A percentile compares a stretch with the other conserved stretches of the same genome.
These are phyloP conservation scores for Aristolochia fimbriata DNA, from an alignment of 164 flowering plant genomes.

Conservation along the genomic window DNA sequence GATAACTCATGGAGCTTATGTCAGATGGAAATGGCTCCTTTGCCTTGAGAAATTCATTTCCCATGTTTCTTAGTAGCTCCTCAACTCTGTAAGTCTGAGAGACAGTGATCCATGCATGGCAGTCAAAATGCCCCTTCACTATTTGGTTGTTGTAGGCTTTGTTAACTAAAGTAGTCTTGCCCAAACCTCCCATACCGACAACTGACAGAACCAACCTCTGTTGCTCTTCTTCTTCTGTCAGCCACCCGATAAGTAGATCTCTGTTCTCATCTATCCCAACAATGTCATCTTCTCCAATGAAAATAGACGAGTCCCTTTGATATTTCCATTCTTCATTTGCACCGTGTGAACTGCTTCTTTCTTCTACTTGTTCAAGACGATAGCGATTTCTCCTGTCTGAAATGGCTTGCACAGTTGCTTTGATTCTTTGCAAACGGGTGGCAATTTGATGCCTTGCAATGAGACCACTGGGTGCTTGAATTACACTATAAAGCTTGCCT, in stretches of 20 bases:
- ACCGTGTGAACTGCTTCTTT: background rate
- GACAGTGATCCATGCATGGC: slow-evolving; percentile 26
- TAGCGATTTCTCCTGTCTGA: background rate
- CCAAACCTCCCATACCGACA: slow-evolving; percentile 55
- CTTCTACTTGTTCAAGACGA: background rate
- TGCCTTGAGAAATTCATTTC: slow-evolving; percentile 12
- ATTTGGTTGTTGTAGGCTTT: slow-evolving; percentile 16
- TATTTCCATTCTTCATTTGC: background rate
- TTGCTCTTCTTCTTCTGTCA: slow-evolving; percentile 21
- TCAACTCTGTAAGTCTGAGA: slow-evolving; percentile 13
- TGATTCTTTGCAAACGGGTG: slow-evolving; percentile 1
- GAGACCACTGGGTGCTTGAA: background rate
- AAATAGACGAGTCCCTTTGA: background rate
- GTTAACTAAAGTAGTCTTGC: slow-evolving; percentile 40
- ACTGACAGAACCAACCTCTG: slow-evolving; percentile 24
- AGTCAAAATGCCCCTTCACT: slow-evolving; percentile 17
- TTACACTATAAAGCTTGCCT: background rate
- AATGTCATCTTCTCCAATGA: slow-evolving; percentile 26
- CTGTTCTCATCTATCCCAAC: slow-evolving; percentile 32
- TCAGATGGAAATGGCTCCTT: slow-evolving; percentile 7
- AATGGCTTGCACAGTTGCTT: background rate
- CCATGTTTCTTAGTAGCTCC: slow-evolving; percentile 18
- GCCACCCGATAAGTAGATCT: slow-evolving; percentile 18
- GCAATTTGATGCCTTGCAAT: background rate
- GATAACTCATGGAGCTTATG: slow-evolving; percentile 9